Evolutionary conservation across 441 rosid species (phyloP).

Genomic region (Bocquillonia castaneifolia): DNA sequence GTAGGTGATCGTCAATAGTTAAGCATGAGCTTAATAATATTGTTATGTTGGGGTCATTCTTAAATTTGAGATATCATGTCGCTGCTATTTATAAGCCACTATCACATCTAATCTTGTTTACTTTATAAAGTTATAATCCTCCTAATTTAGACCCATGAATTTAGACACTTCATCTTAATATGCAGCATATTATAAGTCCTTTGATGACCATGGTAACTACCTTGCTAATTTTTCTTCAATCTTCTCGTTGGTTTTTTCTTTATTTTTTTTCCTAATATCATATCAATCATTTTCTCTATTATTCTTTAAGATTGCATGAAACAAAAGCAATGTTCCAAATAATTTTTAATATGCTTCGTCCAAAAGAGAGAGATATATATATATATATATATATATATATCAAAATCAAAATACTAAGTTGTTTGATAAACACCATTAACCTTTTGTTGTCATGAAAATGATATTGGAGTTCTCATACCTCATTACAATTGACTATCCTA

Average conservation of each 20-base stretch:
- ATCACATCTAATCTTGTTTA: constrained; percentile 18
- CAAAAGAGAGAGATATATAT: no score
- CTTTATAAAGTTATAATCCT: constrained; percentile 23
- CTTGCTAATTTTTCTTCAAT: background rate
- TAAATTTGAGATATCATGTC: constrained; percentile 20
- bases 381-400: no score
- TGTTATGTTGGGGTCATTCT: constrained; percentile 16
- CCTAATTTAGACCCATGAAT: constrained; percentile 15
- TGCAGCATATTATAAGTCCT: background rate
- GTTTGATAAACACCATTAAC: no score
- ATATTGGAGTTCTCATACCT: no score
- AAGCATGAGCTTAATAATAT: background rate
- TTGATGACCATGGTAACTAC: constrained; percentile 1
- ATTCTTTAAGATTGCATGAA: background rate
- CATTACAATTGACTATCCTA: no score
- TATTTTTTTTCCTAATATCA: background rate
- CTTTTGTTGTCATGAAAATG: no score
- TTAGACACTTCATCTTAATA: constrained; percentile 28
- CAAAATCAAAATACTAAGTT: no score
- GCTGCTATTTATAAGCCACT: constrained; percentile 15
- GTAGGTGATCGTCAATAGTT: background rate
- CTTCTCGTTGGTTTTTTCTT: background rate
- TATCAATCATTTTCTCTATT: background rate
- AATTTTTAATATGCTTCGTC: no score
- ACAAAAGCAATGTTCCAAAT: background rate